These are phyloP conservation scores for Obba rivulosa DNA, from an alignment of 768 basidiomycete species.

Conservation along the genomic window DNA sequence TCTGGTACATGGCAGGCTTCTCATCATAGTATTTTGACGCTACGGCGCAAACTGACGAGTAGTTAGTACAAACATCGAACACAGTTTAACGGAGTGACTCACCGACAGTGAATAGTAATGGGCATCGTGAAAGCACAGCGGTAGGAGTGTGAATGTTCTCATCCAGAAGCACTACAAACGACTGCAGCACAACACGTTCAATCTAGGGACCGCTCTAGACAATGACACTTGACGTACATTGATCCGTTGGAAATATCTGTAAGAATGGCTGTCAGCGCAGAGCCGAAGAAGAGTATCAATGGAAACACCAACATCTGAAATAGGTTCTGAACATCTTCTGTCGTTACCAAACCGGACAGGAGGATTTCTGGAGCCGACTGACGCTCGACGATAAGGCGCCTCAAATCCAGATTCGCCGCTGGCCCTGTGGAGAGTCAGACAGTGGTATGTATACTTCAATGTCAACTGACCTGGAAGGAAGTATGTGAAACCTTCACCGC, in stretches of 20 bases:
- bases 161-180: conserved; percentile 55
- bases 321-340: conserved; percentile 22
- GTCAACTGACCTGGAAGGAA: conserved; percentile 20
- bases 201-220: conserved; percentile 6
- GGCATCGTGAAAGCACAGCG: conserved; percentile 46
- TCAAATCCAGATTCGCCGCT: conserved; percentile 23
- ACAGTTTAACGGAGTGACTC: conserved; percentile 22
- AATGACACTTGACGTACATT: conserved; percentile 34
- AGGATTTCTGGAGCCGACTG: conserved; percentile 27
- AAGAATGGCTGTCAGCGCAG: no score
- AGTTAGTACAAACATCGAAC: conserved; percentile 4
- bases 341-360: conserved; percentile 25
- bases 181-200: conserved; percentile 34
- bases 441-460: background rate
- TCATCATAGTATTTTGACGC: conserved; percentile 59
- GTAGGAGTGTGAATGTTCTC: conserved; percentile 49
- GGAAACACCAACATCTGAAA: conserved; percentile 25
- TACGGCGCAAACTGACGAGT: conserved; percentile 54
- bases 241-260: conserved; percentile 43
- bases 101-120: conserved; percentile 60
- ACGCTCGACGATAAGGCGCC: conserved; percentile 28
- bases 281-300: no score
- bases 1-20: conserved; percentile 48
- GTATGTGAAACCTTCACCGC: conserved; percentile 15
- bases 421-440: conserved; percentile 15